These are phyloP conservation scores for Delphinella strobiligena DNA, from an alignment of 2,329 filamentous ascomycete species.

Conservation along the genomic window DNA sequence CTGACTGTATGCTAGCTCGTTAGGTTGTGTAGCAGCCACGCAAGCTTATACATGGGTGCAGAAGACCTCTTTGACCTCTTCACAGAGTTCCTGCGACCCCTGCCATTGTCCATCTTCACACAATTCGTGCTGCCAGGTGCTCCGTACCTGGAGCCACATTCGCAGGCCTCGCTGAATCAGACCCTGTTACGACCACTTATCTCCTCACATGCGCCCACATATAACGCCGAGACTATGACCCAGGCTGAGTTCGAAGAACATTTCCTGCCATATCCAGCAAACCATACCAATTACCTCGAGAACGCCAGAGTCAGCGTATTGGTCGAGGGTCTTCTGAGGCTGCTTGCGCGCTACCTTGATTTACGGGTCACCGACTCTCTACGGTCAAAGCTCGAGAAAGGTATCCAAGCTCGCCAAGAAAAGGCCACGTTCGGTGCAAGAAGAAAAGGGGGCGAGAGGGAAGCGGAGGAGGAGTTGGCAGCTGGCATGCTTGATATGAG, in stretches of 20 bases:
- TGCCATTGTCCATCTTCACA: slow-evolving; percentile 47
- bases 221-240: slow-evolving; percentile 32
- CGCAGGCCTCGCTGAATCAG: slow-evolving; percentile 41
- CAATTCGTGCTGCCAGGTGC: slow-evolving; percentile 40
- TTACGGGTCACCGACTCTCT: slow-evolving; percentile 26
- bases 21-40: background rate
- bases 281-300: slow-evolving; percentile 47
- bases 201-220: slow-evolving; percentile 27
- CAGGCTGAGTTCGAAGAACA: slow-evolving; percentile 42
- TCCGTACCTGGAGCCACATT: slow-evolving; percentile 22
- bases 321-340: slow-evolving; percentile 52
- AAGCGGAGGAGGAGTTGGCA: slow-evolving; percentile 24
- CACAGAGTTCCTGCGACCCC: slow-evolving; percentile 43
- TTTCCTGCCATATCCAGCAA: slow-evolving; percentile 56
- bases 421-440: slow-evolving; percentile 33
- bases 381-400: slow-evolving; percentile 35
- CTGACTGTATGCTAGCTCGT: slow-evolving; percentile 10
- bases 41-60: slow-evolving; percentile 33
- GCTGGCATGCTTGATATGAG: slow-evolving; percentile 22
- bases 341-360: slow-evolving; percentile 28
- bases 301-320: slow-evolving; percentile 63
- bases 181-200: slow-evolving; percentile 39
- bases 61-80: slow-evolving; percentile 48
- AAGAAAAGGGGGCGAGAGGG: slow-evolving; percentile 28
- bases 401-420: slow-evolving; percentile 38